phyloP scores from a whole-genome alignment of 2,329 filamentous ascomycete genomes.

The Ophiostoma sp. region DNA sequence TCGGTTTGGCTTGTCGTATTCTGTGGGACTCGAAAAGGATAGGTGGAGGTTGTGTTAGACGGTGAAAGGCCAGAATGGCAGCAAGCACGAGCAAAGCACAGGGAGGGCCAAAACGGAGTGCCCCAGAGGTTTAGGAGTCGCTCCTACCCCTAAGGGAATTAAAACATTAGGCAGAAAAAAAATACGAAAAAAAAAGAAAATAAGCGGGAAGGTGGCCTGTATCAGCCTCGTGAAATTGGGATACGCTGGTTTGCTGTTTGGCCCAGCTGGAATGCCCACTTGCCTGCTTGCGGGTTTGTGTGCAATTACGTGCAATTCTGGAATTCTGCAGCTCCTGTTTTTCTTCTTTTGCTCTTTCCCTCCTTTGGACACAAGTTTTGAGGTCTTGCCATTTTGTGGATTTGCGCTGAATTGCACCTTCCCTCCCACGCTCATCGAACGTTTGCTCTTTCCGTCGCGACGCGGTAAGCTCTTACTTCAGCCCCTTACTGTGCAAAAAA shows the following conservation, averaged over 20 bases:
- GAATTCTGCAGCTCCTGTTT: neutral
- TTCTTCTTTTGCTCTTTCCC: neutral
- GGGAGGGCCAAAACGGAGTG: neutral
- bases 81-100: neutral
- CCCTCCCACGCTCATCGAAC: neutral
- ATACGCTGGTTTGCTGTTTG: constrained; percentile 23
- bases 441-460: neutral
- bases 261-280: neutral
- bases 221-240: constrained; percentile 33
- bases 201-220: constrained; percentile 27
- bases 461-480: neutral
- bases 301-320: neutral
- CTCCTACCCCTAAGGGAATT: neutral
- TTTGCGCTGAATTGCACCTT: neutral
- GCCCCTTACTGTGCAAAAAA: neutral
- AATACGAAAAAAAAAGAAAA: constrained; percentile 27
- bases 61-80: neutral
- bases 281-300: neutral
- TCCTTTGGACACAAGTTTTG: neutral
- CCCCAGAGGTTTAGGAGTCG: too few species aligned
- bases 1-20: constrained; percentile 16
- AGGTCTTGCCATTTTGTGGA: neutral
- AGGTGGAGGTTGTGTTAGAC: neutral
- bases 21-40: constrained; percentile 26
- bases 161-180: constrained; percentile 14